phyloP scores from a whole-genome alignment of 2,329 filamentous ascomycete genomes.

The Phyllosticta ampelicida region DNA sequence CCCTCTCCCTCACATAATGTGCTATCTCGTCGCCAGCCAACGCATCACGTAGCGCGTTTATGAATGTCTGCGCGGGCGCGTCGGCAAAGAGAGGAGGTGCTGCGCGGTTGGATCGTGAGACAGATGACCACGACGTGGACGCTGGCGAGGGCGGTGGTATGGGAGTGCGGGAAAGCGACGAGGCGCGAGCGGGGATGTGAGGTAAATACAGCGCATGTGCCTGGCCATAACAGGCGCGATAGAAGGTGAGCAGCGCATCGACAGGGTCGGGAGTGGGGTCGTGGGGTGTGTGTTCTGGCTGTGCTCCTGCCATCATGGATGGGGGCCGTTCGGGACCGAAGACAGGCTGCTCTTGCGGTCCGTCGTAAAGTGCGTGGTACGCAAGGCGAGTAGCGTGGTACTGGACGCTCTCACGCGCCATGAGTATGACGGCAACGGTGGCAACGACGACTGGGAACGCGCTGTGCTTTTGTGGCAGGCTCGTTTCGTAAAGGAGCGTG shows the following conservation, averaged over 20 bases:
- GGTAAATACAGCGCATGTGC: slow-evolving; percentile 17
- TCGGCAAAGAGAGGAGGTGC: not conserved
- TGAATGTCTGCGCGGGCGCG: slow-evolving; percentile 18
- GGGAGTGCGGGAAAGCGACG: not conserved
- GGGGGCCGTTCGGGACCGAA: not conserved
- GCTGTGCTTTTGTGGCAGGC: slow-evolving; percentile 19
- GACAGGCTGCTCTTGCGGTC: not conserved
- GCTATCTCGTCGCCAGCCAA: slow-evolving; percentile 1
- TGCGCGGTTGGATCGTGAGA: not conserved
- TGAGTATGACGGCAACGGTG: slow-evolving; percentile 23
- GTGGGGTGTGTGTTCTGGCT: slow-evolving; percentile 1
- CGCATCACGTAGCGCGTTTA: slow-evolving; percentile 17
- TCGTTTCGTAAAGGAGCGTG: slow-evolving; percentile 20
- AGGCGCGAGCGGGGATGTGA: not conserved
- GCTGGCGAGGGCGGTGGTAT: not conserved
- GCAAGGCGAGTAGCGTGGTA: slow-evolving; percentile 27
- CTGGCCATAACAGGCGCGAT: slow-evolving; percentile 23
- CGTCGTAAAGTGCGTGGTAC: slow-evolving; percentile 18
- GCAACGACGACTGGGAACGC: slow-evolving; percentile 26
- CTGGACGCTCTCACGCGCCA: slow-evolving; percentile 29
- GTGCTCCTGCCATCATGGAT: not conserved
- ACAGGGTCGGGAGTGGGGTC: slow-evolving; percentile 17
- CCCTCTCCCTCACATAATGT: slow-evolving; percentile 19
- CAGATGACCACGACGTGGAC: not conserved
- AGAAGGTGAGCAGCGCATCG: slow-evolving; percentile 21